phyloP scores from a whole-genome alignment of 441 rosid species.

The Erodium trifolium region DNA sequence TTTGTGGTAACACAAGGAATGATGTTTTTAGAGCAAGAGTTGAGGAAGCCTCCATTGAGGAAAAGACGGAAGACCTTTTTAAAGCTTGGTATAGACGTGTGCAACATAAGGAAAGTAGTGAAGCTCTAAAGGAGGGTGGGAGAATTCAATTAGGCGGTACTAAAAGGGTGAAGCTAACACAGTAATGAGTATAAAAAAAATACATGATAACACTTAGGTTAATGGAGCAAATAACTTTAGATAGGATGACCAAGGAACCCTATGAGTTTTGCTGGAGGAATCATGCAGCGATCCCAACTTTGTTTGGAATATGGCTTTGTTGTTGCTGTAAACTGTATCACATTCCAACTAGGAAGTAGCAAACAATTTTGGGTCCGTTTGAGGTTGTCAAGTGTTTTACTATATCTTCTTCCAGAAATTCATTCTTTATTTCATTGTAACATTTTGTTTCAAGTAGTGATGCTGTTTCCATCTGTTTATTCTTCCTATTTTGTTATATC shows the following conservation, averaged over 20 bases:
- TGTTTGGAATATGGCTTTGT: not conserved
- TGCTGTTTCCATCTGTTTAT: not conserved
- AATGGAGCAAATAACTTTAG: not conserved
- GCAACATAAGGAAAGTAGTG: not conserved
- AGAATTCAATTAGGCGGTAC: not conserved
- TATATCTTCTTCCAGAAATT: not conserved
- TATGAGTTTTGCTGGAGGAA: not conserved
- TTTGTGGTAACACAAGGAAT: not conserved
- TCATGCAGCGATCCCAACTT: not conserved
- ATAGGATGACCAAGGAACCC: not conserved
- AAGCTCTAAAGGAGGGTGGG: not conserved
- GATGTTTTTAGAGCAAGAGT: not conserved
- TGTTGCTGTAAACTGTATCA: not conserved
- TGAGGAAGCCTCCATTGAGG: not conserved
- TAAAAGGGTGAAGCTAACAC: not conserved
- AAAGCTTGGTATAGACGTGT: not conserved
- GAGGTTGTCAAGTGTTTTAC: not conserved
- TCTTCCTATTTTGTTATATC: conserved; percentile 16
- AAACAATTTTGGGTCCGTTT: not conserved
- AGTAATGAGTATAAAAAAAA: not conserved
- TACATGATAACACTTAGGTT: not conserved
- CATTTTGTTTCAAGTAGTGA: not conserved
- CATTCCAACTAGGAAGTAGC: not conserved
- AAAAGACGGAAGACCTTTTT: not conserved
- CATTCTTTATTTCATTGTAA: conserved; percentile 2